Evolutionary conservation across 306 rosid species (phyloP).

Genomic region (Cicer cuneatum): DNA sequence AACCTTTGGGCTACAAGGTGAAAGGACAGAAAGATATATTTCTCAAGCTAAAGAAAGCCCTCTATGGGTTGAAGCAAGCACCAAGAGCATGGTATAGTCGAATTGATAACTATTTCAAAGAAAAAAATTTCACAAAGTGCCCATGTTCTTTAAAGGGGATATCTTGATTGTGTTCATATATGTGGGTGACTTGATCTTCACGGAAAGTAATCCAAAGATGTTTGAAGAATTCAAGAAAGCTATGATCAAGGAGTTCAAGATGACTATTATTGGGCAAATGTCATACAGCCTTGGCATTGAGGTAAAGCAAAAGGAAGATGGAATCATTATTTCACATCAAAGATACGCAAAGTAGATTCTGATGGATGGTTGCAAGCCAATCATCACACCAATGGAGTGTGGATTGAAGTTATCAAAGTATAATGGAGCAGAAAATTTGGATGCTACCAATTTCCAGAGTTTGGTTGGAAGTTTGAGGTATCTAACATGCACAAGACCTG

Average conservation of each 20-base stretch:
- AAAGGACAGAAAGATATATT: background rate
- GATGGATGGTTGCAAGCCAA: background rate
- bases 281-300: background rate
- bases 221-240: background rate
- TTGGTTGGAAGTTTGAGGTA: too few relatives aligned
- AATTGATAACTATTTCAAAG: background rate
- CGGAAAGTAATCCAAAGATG: background rate
- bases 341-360: background rate
- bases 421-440: too few relatives aligned
- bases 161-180: background rate
- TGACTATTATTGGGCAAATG: background rate
- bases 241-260: background rate
- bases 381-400: too few relatives aligned
- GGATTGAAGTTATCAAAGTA: too few relatives aligned
- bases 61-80: background rate
- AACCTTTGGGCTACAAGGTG: background rate
- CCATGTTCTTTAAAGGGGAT: too few relatives aligned
- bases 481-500: too few relatives aligned
- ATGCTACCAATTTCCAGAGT: too few relatives aligned
- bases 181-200: background rate
- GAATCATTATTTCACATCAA: background rate
- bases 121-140: background rate
- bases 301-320: background rate
- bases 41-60: background rate
- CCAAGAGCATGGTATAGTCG: background rate